Base-by-base conservation (phyloP, 2,329 filamentous ascomycete species). In the Ceratocystiopsis brevicomis region DNA sequence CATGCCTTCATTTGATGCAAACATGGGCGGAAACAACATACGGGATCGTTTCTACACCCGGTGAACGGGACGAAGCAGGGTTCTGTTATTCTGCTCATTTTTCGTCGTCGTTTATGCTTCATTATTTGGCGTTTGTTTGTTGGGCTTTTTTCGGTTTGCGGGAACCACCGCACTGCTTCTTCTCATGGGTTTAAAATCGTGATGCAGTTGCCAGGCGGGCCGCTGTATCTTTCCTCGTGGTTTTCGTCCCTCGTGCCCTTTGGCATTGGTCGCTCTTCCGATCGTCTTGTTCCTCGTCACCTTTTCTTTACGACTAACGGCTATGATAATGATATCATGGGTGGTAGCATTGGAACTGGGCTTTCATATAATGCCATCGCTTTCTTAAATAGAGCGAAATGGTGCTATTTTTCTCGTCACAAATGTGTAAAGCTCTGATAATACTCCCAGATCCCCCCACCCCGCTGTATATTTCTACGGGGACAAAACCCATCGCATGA, bases 1-100 rank as follows among this genome's bases (percentile, higher is more conserved):
- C 2, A 41, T 57, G 21, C 50, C 49, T 33, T 51, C 50, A 2
- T 59, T 57, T 42, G 56, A 59, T 38, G 34, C 56, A 25, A 38
- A 39, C 11, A 39, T 54, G 12, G 39, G 41, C 9, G 37, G 39
- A 14, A 42, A 35, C 38, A 36, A 42, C 11, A 16, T 49, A 35
- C 36, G 45, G 25, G 37, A 16, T 9, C 14, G 4, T 30, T 38
- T 41, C 13, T 36, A 36, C n/a, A 12, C 6, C 9, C 34, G 34
- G 14, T 36, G 34, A 36, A n/a, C 14, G 12, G 14, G 34, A 30
- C 25, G 25, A 11, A 11, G 15, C 4, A 9, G 25, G 13, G 13
- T 15, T 6, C 18, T 42, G 18, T 17, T 35, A 10, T 30, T 9
- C 8, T 6, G 25, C 16, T 38, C 35, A 6, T 34, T 45, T 11